These are phyloP conservation scores for Pseudogymnoascus sp. DNA, from an alignment of 2,329 filamentous ascomycete species.

Conservation along the genomic window DNA sequence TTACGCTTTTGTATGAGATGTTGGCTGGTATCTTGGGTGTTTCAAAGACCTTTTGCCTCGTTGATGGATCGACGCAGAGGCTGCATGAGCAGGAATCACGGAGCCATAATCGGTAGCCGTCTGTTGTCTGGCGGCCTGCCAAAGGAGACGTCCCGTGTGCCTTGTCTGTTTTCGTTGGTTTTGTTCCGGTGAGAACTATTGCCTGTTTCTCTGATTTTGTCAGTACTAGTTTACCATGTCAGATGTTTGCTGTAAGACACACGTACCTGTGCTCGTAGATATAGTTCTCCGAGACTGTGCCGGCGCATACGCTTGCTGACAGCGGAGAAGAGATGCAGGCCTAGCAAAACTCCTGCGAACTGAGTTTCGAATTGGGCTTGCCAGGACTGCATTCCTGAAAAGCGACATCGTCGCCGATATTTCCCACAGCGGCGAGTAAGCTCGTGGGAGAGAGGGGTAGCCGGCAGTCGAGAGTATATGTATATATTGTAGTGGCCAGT, in stretches of 20 bases:
- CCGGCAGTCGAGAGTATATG: not conserved
- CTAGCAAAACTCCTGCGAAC: not conserved
- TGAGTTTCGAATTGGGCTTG: not conserved
- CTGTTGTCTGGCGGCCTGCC: not conserved
- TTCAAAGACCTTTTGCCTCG: conserved; percentile 55
- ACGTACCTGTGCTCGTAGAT: not conserved
- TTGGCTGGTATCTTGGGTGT: conserved; percentile 52
- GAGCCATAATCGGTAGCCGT: conserved; percentile 29
- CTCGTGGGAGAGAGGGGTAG: not conserved
- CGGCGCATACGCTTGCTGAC: not conserved
- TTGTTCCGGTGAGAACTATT: not conserved
- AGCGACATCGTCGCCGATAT: conserved; percentile 1
- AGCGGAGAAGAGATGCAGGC: not conserved
- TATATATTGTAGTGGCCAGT: not conserved
- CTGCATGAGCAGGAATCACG: conserved; percentile 52
- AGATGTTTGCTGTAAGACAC: not conserved
- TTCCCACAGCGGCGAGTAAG: not conserved
- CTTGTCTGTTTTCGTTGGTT: not conserved
- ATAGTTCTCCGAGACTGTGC: not conserved
- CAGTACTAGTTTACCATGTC: not conserved
- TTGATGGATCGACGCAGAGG: conserved; percentile 49
- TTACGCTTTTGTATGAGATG: conserved; percentile 33
- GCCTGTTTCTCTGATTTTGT: not conserved
- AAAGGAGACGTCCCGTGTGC: not conserved
- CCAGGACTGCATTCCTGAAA: not conserved